These are phyloP conservation scores for Talaromyces wortmannii DNA, from an alignment of 495 filamentous ascomycete species.

Conservation along the genomic window DNA sequence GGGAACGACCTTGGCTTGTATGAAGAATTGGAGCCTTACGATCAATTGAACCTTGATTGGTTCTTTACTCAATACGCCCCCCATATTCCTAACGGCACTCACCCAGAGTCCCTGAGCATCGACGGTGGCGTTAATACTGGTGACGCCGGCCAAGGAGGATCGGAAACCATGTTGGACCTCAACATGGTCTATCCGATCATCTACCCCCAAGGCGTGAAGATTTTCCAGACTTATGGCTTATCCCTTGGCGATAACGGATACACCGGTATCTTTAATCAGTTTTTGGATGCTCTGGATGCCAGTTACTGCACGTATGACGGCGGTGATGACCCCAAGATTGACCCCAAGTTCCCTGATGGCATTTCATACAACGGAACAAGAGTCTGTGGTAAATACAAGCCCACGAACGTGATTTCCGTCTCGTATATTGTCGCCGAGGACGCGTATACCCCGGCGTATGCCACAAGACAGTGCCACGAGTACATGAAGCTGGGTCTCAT, in stretches of 20 bases:
- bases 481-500: conserved; percentile 40
- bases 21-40: conserved; percentile 8
- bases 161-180: conserved; percentile 23
- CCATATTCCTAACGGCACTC: conserved; percentile 19
- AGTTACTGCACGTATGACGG: conserved; percentile 35
- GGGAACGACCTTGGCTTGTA: conserved; percentile 33
- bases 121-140: conserved; percentile 16
- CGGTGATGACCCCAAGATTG: conserved; percentile 28
- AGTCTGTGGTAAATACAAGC: conserved; percentile 33
- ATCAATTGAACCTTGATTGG: conserved; percentile 44
- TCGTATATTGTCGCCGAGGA: conserved; percentile 35
- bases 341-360: conserved; percentile 34
- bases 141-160: conserved; percentile 9
- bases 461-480: conserved; percentile 30
- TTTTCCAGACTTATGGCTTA: conserved; percentile 27
- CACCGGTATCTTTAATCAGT: conserved; percentile 22
- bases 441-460: conserved; percentile 24
- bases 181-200: conserved; percentile 26
- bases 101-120: conserved; percentile 20
- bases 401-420: conserved; percentile 40
- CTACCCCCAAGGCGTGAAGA: conserved; percentile 39
- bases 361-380: conserved; percentile 21
- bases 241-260: conserved; percentile 32
- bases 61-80: conserved; percentile 39
- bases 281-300: conserved; percentile 45